Conservation (phyloP, 805 yeast species). For the Metschnikowia baotianmanensis region DNA sequence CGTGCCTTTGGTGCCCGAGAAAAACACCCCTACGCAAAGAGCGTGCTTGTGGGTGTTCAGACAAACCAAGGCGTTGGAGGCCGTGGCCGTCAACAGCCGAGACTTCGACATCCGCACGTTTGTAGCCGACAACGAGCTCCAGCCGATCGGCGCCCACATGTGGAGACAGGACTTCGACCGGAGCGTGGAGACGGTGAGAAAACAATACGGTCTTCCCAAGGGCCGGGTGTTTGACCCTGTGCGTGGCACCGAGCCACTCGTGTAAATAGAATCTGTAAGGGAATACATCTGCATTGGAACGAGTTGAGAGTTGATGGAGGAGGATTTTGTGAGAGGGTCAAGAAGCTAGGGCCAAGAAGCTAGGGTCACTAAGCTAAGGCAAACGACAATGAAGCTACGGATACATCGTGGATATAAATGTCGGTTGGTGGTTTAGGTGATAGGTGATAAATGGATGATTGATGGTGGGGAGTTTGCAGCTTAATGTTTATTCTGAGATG, state of each 20-base stretch:
- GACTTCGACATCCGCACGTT: conserved; percentile 73
- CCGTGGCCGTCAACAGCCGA: conserved; percentile 34
- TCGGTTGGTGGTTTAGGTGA: too few relatives aligned
- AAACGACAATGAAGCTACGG: too few relatives aligned
- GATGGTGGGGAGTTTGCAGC: too few relatives aligned
- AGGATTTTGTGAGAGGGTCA: too few relatives aligned
- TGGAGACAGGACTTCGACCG: conserved; percentile 88
- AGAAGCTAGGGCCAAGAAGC: too few relatives aligned
- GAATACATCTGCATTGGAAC: too few relatives aligned
- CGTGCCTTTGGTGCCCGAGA: conserved; percentile 84
- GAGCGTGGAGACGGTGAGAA: conserved; percentile 65
- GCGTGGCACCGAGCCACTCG: conserved; percentile 37
- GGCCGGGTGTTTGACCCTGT: conserved; percentile 75
- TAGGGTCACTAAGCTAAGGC: too few relatives aligned
- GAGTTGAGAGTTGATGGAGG: too few relatives aligned
- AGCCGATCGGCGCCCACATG: conserved; percentile 87
- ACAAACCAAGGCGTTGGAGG: conserved; percentile 41
- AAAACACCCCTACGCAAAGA: conserved; percentile 80
- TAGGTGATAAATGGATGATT: too few relatives aligned
- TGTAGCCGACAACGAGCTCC: conserved; percentile 50
- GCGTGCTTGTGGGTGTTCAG: conserved; percentile 88
- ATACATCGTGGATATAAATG: too few relatives aligned
- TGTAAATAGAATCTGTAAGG: conserved; percentile 17
- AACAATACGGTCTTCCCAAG: conserved; percentile 63
- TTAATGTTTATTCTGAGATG: too few relatives aligned